phyloP scores from a whole-genome alignment of 1,284 basidiomycete genomes.

The Irpex rosettiformis region DNA sequence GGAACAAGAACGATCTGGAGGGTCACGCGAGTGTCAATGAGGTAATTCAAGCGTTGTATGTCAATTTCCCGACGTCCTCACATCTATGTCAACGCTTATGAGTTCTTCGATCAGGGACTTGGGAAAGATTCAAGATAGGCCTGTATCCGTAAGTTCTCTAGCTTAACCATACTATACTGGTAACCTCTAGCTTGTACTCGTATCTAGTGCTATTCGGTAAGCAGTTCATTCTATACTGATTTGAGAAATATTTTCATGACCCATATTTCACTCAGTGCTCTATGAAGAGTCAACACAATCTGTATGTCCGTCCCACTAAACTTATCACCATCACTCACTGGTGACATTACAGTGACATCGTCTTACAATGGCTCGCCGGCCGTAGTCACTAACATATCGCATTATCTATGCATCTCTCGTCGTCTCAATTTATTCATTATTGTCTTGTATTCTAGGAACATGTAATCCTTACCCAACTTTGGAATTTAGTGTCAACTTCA shows the following conservation, averaged over 20 bases:
- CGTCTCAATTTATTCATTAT: not conserved
- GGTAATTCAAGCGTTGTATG: slow-evolving; percentile 75
- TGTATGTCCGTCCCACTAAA: slow-evolving; percentile 44
- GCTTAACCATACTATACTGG: slow-evolving; percentile 4
- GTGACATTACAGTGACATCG: slow-evolving; percentile 52
- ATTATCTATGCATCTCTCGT: not conserved
- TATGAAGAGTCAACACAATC: slow-evolving; percentile 92
- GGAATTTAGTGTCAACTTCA: not conserved
- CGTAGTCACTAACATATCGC: slow-evolving; percentile 47
- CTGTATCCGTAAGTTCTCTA: slow-evolving; percentile 73
- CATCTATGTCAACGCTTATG: not conserved
- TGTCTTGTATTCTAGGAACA: slow-evolving; percentile 1
- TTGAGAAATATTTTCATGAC: too few relatives aligned
- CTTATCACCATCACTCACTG: not conserved
- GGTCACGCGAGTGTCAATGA: slow-evolving; percentile 83
- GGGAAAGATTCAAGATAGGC: slow-evolving; percentile 78
- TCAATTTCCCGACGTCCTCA: slow-evolving; percentile 17
- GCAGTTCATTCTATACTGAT: too few relatives aligned
- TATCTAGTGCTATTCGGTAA: slow-evolving; percentile 74
- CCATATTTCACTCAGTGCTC: slow-evolving; percentile 58
- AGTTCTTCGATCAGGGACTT: slow-evolving; percentile 50
- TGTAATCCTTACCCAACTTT: not conserved
- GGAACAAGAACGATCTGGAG: slow-evolving; percentile 93
- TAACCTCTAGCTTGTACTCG: not conserved
- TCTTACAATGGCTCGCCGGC: slow-evolving; percentile 68